Base-by-base conservation (phyloP, 768 basidiomycete species). In the Xerocomellus intermedius region DNA sequence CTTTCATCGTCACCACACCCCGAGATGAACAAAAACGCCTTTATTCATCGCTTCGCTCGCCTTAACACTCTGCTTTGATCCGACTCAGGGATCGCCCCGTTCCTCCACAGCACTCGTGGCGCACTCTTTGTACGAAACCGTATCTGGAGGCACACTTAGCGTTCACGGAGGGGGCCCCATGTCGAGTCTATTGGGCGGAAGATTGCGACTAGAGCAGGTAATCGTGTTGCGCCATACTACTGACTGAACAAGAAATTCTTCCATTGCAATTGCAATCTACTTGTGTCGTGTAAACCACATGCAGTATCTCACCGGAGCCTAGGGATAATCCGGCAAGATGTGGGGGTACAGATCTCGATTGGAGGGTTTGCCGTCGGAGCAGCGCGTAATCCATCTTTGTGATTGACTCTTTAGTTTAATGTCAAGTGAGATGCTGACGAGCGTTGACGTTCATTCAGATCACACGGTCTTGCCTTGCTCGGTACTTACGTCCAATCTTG, bases 21-120 rank as follows among this genome's bases (percentile, higher is more conserved):
- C 51, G 46, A 59, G 47, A 43, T 51, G 52, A 42, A 47, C 56
- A 49, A 58, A 52, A 50, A 58, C 45, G 39, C 39, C 51, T 53
- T 44, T 55, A 44, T 52, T 30, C 50, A 42, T 35, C 19, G 42
- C 44, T 54, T 52, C 49, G 42, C 26, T 57, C 48, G 54, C 54
- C 50, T 38, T 58, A 28, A 22, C 42, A 51, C 51, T 59, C 42
- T 54, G 44, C 38, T 61, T 64, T 66, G 66, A 69, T 67, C 66
- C 67, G 66, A 53, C 36, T 63, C 58, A 67, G 64, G 57, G 64
- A 66, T 50, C 24, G 43, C 58, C 57, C 50, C 41, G 44, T 59
- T 53, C 47, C 33, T 52, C 55, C 46, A 39, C 52, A 52, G 48
- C 50, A 50, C 45, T 58, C 55, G 43, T 49, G 55, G 42, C 26